These are phyloP conservation scores for Cladosporium sp. DNA, from an alignment of 2,329 filamentous ascomycete genomes.

Conservation along the genomic window DNA sequence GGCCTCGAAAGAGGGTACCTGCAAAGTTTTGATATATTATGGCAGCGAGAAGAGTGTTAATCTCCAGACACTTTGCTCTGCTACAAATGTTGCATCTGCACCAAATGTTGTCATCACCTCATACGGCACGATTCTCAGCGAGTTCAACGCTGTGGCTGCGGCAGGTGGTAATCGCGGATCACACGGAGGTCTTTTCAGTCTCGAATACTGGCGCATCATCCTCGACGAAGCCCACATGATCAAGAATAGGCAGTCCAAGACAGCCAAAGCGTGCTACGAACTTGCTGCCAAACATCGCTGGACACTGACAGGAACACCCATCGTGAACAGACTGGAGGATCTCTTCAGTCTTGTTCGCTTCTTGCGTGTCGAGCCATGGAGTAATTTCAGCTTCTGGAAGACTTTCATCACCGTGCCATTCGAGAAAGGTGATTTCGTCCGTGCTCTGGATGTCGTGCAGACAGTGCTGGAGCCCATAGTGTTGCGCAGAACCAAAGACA, in stretches of 20 bases:
- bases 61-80: slow-evolving; percentile 72
- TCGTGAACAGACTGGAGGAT: slow-evolving; percentile 93
- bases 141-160: slow-evolving; percentile 72
- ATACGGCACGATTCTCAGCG: slow-evolving; percentile 86
- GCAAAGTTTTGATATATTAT: slow-evolving; percentile 88
- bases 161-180: slow-evolving; percentile 61
- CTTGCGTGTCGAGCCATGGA: slow-evolving; percentile 93
- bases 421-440: slow-evolving; percentile 89
- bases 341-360: slow-evolving; percentile 91
- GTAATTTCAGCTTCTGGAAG: slow-evolving; percentile 98
- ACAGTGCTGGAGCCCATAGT: slow-evolving; percentile 96
- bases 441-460: slow-evolving; percentile 92
- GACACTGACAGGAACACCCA: slow-evolving; percentile 91
- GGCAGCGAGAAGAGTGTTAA: slow-evolving; percentile 78
- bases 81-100: slow-evolving; percentile 66
- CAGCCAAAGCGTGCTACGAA: slow-evolving; percentile 90
- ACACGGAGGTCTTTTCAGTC: slow-evolving; percentile 72
- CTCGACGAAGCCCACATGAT: slow-evolving; percentile 94
- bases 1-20: slow-evolving; percentile 75
- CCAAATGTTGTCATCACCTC: slow-evolving; percentile 93
- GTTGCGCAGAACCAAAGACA: slow-evolving; percentile 90
- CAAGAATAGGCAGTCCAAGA: slow-evolving; percentile 83
- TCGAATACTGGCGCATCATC: slow-evolving; percentile 93
- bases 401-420: slow-evolving; percentile 98
- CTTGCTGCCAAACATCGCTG: slow-evolving; percentile 81